Base-by-base conservation (phyloP, 257 asterid genomes). In the Solanum sitiens region DNA sequence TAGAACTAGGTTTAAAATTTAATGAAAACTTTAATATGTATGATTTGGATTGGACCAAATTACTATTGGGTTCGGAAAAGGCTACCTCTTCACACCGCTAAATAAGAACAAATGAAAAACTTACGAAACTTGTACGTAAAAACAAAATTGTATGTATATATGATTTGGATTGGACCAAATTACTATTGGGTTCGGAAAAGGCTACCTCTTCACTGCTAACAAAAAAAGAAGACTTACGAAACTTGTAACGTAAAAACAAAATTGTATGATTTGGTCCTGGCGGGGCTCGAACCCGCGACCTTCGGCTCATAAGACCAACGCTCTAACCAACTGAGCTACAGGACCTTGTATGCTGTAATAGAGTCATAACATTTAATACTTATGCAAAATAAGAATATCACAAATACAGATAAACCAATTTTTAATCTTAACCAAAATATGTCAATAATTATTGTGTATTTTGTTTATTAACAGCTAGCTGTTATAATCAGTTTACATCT, bases 221-320 rank as follows among this genome's bases (percentile, higher is more conserved):
- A 10, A 21, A 61, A 61, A 13, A 61, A 61, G n/a, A n/a, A 61
- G 13, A 61, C 5, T 8, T 61, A 1, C 3, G 12, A 61, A 21
- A 61, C 68, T 61, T 61, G 27, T 21, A 61, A 21, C 3, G 10
- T 40, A 40, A 40, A 40, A 40, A 40, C 11, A 8, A 40, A 40
- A 40, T 40, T 8, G 3, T 39, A 39, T 37, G 0, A 37, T 37
- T 5, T 37, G 82, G 50, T 37, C 82, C 98, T 96, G 93, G 99
- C 98, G 99, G 98, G 98, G 98, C 98, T 97, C 98, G 96, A 97
- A 95, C 98, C 98, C 98, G 98, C 99, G 96, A 97, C 98, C 98
- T 97, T 97, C 98, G 98, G 99, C 98, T 97, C 99, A 97, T 95
- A 97, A 95, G 98, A 95, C 98, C 98, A 97, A 96, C 96, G 98